A percentile compares a stretch with the other conserved stretches of the same genome.
Conservation (phyloP, 495 filamentous ascomycete species). For the Extremus antarcticus region DNA sequence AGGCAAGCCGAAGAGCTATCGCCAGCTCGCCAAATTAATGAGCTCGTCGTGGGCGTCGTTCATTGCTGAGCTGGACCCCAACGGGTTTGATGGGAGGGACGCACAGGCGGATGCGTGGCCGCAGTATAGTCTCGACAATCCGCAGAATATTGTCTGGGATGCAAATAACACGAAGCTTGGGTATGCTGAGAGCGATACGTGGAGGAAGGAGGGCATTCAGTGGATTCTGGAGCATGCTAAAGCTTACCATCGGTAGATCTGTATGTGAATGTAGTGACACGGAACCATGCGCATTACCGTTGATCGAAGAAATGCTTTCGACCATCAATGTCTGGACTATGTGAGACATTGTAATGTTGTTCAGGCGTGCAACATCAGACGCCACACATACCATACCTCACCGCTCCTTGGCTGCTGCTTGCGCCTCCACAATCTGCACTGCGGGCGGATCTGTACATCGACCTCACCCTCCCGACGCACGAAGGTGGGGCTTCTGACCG, state of each 20-base stretch:
- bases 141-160: conserved; percentile 37
- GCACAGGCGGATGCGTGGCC: conserved; percentile 23
- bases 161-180: conserved; percentile 36
- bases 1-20: conserved; percentile 35
- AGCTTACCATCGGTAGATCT: conserved; percentile 17
- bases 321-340: too few relatives aligned
- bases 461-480: not conserved
- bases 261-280: too few relatives aligned
- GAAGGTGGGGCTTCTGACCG: not conserved
- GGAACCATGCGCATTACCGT: too few relatives aligned
- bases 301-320: too few relatives aligned
- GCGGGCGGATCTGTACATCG: not conserved
- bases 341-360: too few relatives aligned
- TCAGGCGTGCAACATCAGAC: too few relatives aligned
- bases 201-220: conserved; percentile 36
- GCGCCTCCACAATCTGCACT: not conserved
- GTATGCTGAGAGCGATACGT: conserved; percentile 40
- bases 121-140: conserved; percentile 16
- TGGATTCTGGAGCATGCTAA: conserved; percentile 31
- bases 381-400: not conserved
- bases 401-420: not conserved
- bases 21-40: conserved; percentile 41
- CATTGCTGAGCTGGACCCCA: conserved; percentile 42
- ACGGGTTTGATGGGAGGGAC: conserved; percentile 21
- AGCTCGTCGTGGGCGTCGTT: conserved; percentile 45